Percentiles rank a stretch among this genome's conserved stretches.
Evolutionary conservation across 352 stramenopile species (phyloP).

Genomic region (Plasmopara muralis): DNA sequence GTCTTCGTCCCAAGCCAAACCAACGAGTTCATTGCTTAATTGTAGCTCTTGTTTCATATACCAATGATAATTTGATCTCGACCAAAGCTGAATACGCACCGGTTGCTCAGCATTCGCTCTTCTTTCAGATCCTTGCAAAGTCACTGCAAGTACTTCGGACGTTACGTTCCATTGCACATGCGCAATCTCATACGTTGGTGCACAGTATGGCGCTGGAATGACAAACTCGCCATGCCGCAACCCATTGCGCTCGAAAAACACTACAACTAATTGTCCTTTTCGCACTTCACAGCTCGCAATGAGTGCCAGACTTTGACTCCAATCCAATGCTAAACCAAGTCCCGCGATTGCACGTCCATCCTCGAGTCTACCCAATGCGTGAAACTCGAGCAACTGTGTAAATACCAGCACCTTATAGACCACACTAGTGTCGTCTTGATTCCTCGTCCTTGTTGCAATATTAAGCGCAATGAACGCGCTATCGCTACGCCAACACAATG

Average conservation of each 20-base stretch:
- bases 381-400: conserved; percentile 46
- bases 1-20: conserved; percentile 57
- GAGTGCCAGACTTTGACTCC: conserved; percentile 69
- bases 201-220: conserved; percentile 33
- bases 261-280: conserved; percentile 48
- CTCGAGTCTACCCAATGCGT: conserved; percentile 61
- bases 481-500: conserved; percentile 69
- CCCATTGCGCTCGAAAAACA: conserved; percentile 84
- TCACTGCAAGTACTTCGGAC: conserved; percentile 66
- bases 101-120: conserved; percentile 1
- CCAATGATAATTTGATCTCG: conserved; percentile 80
- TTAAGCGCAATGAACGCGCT: conserved; percentile 61
- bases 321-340: conserved; percentile 45
- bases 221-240: conserved; percentile 73
- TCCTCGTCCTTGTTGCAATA: conserved; percentile 14
- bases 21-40: conserved; percentile 23
- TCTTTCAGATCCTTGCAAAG: conserved; percentile 11
- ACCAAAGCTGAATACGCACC: conserved; percentile 59
- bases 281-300: conserved; percentile 57
- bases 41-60: conserved; percentile 69
- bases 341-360: conserved; percentile 48
- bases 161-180: conserved; percentile 54
- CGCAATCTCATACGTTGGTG: conserved; percentile 23
- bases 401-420: conserved; percentile 52
- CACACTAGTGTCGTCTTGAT: neutral